These are phyloP conservation scores for Coelastrella sp. DNA, from an alignment of 139 green algal genomes.

Conservation along the genomic window DNA sequence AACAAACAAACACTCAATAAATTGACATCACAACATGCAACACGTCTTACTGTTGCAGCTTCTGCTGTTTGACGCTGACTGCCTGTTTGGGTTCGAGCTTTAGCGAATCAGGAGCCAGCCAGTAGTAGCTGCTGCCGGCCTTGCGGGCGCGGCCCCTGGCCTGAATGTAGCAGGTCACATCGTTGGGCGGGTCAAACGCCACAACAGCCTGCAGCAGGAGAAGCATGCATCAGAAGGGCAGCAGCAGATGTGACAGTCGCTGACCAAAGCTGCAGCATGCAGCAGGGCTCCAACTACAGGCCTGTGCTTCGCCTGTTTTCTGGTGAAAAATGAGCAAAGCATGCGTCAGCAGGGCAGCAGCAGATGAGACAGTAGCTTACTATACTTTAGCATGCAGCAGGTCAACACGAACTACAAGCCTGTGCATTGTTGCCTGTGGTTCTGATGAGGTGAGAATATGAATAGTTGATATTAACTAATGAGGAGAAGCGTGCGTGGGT, in stretches of 20 bases:
- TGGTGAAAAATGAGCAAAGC: too few relatives aligned
- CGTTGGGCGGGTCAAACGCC: conserved; percentile 6
- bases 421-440: too few relatives aligned
- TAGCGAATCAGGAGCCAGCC: conserved; percentile 3
- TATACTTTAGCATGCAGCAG: too few relatives aligned
- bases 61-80: neutral
- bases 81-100: neutral
- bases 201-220: conserved; percentile 5
- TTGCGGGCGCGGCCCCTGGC: conserved; percentile 9
- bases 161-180: conserved; percentile 39
- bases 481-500: too few relatives aligned
- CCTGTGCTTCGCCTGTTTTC: too few relatives aligned
- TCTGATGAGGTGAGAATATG: too few relatives aligned
- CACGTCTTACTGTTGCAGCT: neutral
- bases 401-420: too few relatives aligned
- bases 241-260: neutral
- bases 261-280: neutral
- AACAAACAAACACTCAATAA: too few relatives aligned
- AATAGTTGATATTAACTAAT: too few relatives aligned
- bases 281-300: too few relatives aligned
- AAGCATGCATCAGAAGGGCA: neutral
- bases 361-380: neutral
- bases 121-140: conserved; percentile 18
- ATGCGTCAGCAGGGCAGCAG: neutral
- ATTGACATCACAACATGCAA: neutral